Evolutionary conservation across 1,284 basidiomycete species (phyloP).

Genomic region (Moniliophthora roreri): DNA sequence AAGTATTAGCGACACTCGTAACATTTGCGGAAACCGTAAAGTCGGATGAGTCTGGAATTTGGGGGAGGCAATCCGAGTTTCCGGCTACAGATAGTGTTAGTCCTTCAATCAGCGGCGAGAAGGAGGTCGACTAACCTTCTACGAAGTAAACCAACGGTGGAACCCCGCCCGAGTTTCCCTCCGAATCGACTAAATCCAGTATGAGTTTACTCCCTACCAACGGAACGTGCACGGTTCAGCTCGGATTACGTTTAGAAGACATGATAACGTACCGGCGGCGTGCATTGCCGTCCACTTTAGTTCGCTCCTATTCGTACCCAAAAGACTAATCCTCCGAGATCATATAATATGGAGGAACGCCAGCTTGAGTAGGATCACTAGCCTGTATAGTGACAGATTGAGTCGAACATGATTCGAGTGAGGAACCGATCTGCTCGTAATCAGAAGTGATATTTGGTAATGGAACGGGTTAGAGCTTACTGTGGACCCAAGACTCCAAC

Average conservation of each 20-base stretch:
- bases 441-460: no score
- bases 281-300: conserved; percentile 44
- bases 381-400: conserved; percentile 5
- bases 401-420: no score
- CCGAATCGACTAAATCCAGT: conserved; percentile 44
- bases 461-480: no score
- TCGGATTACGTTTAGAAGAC: no score
- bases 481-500: no score
- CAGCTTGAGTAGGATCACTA: conserved; percentile 16
- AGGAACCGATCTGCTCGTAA: no score
- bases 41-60: no score
- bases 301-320: conserved; percentile 39
- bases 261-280: conserved; percentile 32
- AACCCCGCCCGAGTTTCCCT: conserved; percentile 41
- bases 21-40: conserved; percentile 44
- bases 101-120: no score
- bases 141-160: conserved; percentile 31
- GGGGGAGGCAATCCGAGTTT: conserved; percentile 36
- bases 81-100: conserved; percentile 25
- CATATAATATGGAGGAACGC: conserved; percentile 49
- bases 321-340: conserved; percentile 36
- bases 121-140: conserved; percentile 25
- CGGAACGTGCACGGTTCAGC: no score
- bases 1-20: conserved; percentile 37
- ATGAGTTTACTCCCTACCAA: conserved; percentile 38